Evolutionary conservation across 2,329 filamentous ascomycete species (phyloP).

Genomic region (Elsinoe necatrix): DNA sequence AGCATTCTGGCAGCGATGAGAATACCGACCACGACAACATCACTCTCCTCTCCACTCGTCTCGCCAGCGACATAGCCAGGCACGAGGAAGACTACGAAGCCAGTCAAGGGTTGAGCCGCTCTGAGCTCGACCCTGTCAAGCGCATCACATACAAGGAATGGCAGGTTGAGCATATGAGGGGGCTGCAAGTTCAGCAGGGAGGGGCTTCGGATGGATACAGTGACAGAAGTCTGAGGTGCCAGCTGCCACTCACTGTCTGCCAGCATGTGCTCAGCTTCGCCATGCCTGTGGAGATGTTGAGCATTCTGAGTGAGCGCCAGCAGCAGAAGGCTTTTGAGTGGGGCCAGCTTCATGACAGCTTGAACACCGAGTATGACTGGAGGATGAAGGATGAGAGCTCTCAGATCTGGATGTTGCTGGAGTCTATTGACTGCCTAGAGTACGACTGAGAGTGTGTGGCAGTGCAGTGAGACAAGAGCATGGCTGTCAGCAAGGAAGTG

Average conservation of each 20-base stretch:
- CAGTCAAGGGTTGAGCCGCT: not conserved
- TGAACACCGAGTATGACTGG: constrained; percentile 28
- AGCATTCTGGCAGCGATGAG: not conserved
- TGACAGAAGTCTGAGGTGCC: constrained; percentile 21
- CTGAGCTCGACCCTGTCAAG: not conserved
- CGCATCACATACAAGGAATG: constrained; percentile 21
- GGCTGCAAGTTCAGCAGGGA: constrained; percentile 14
- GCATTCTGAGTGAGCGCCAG: constrained; percentile 29
- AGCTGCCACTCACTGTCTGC: constrained; percentile 29
- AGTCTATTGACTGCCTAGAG: constrained; percentile 31
- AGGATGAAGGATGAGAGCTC: constrained; percentile 29
- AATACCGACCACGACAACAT: not conserved
- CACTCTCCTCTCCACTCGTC: not conserved
- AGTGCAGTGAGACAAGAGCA: not conserved
- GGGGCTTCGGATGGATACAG: constrained; percentile 21
- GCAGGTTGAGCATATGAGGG: constrained; percentile 22
- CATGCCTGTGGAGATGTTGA: constrained; percentile 20
- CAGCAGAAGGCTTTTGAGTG: constrained; percentile 27
- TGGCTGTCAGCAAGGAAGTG: too few relatives aligned
- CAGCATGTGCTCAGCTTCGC: constrained; percentile 25
- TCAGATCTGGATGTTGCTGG: constrained; percentile 34
- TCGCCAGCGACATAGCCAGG: not conserved
- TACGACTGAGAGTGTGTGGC: constrained; percentile 26
- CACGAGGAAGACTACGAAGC: not conserved
- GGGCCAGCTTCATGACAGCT: constrained; percentile 28